Conservation (phyloP, 352 stramenopile species). For the Phytophthora sp. region DNA sequence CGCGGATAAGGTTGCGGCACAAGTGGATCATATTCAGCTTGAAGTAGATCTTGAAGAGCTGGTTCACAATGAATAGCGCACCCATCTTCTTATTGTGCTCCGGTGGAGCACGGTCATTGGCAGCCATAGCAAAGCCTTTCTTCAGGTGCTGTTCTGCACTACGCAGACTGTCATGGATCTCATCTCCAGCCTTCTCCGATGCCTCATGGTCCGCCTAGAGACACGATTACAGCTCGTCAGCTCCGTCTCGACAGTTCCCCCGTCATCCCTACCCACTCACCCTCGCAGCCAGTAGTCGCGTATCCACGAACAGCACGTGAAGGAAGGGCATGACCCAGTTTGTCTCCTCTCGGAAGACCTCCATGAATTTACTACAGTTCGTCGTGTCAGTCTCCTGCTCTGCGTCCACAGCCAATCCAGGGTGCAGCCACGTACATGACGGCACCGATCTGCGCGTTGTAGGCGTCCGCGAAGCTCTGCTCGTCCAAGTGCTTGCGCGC, state of each 20-base stretch:
- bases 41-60: constrained; percentile 98
- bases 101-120: constrained; percentile 77
- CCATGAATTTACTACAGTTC: constrained; percentile 81
- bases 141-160: constrained; percentile 88
- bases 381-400: neutral
- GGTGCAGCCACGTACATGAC: constrained; percentile 62
- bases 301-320: constrained; percentile 83
- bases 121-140: constrained; percentile 85
- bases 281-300: constrained; percentile 66
- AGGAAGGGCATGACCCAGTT: constrained; percentile 89
- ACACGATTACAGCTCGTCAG: neutral
- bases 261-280: constrained; percentile 25
- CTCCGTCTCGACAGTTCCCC: constrained; percentile 6
- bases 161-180: constrained; percentile 79
- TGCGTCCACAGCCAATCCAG: too few species aligned
- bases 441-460: constrained; percentile 67
- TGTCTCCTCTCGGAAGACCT: constrained; percentile 82
- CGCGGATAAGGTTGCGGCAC: constrained; percentile 94
- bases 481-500: constrained; percentile 63
- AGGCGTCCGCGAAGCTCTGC: constrained; percentile 58
- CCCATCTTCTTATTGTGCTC: constrained; percentile 89
- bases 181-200: constrained; percentile 66
- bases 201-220: constrained; percentile 71
- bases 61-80: constrained; percentile 94
- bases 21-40: constrained; percentile 94